A percentile compares a stretch with the other conserved stretches of the same genome.
Conservation (phyloP, 371 early-diverging fungal genomes). For the Blyttiomyces sp. region DNA sequence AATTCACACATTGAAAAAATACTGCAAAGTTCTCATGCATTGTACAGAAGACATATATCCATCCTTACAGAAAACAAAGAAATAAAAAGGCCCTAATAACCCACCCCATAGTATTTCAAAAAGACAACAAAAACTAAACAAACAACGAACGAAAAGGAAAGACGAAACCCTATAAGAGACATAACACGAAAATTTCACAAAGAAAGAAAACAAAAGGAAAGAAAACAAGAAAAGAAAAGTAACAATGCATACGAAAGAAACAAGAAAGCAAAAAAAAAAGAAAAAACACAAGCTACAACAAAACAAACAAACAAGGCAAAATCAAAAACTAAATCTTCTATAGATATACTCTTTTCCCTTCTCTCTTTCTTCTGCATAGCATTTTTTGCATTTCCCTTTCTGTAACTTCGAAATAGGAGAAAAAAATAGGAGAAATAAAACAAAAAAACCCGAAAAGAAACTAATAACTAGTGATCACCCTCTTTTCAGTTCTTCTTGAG, state of each 20-base stretch:
- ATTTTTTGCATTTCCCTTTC: too few relatives aligned
- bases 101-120: too few relatives aligned
- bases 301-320: neutral
- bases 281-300: neutral
- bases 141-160: neutral
- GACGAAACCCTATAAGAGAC: neutral
- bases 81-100: too few relatives aligned
- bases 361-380: too few relatives aligned
- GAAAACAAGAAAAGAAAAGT: too few relatives aligned
- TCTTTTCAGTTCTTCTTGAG: conserved; percentile 35
- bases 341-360: too few relatives aligned
- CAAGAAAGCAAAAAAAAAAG: neutral
- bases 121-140: neutral
- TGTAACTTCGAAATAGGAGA: too few relatives aligned
- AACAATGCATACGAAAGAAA: too few relatives aligned
- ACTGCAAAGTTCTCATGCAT: too few relatives aligned
- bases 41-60: too few relatives aligned
- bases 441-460: neutral
- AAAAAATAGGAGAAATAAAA: neutral
- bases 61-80: too few relatives aligned
- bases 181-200: neutral
- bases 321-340: neutral
- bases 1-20: too few relatives aligned
- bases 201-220: neutral
- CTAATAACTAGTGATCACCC: neutral